phyloP scores from a whole-genome alignment of 345 rosid genomes.

The Murraya koenigii region DNA sequence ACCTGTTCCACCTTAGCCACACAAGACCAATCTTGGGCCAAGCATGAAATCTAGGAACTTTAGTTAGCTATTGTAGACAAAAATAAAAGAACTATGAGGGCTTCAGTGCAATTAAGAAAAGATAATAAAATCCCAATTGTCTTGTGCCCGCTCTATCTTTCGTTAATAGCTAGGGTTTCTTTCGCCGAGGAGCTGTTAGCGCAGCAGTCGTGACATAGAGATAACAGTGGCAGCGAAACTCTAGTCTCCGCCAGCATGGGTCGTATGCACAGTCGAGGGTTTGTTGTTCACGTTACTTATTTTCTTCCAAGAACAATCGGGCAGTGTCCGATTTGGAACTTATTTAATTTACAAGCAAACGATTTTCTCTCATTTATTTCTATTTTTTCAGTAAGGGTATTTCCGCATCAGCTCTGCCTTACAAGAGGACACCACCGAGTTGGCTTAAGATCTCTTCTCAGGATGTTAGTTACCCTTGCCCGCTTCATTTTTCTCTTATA shows the following conservation, averaged over 20 bases:
- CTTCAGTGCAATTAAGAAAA: background rate
- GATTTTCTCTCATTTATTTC: background rate
- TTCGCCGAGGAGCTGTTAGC: background rate
- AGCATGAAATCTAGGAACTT: no score
- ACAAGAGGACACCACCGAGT: constrained; percentile 76
- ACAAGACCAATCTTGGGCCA: background rate
- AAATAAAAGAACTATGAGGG: background rate
- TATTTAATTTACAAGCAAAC: background rate
- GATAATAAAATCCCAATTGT: constrained; percentile 8
- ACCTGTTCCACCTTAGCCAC: background rate
- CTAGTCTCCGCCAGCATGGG: constrained; percentile 50
- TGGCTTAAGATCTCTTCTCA: constrained; percentile 75
- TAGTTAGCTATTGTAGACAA: background rate
- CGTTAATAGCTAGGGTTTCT: constrained; percentile 24
- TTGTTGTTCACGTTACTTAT: background rate
- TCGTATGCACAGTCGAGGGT: constrained; percentile 89
- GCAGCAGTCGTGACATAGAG: background rate
- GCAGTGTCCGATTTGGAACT: background rate
- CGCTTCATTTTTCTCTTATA: background rate
- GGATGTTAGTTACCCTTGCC: constrained; percentile 35
- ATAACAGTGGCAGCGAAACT: constrained; percentile 11
- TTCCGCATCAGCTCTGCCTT: constrained; percentile 83
- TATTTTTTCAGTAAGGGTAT: constrained; percentile 60
- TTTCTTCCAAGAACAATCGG: background rate
- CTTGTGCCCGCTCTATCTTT: background rate